Evolutionary conservation across 371 early-diverging fungal genomes (phyloP), one percentile per base, ranked within the genome.

Genomic region (Dinochytrium kinnereticum): DNA sequence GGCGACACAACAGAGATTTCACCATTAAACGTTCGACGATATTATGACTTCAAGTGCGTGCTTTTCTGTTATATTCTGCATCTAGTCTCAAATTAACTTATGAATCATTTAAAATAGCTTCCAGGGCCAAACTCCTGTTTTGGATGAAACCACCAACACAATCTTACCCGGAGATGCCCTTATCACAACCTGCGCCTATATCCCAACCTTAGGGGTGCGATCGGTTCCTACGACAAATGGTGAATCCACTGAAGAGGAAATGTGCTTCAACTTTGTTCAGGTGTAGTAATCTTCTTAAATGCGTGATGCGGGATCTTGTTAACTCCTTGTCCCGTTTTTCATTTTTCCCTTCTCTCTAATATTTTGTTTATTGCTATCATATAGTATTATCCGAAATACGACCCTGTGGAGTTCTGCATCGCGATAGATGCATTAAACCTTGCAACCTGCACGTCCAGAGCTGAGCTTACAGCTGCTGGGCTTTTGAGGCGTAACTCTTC

Each of bases 261-360:
- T 69, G 69, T 69, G 69, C 36, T 69, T 53, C 69, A 53, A 69
- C 64, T 64, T 64, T 55, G 57, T 30, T 15, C 26, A 19, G 57
- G 57, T 55, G 24, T 17, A 30, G 7, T 15, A 26, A 26, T 26
- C 57, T 55, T 55, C n/a, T 49, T 49, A n/a, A 13, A n/a, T 49
- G 13, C 49, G 13, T n/a, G 15, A 13, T 15, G 13, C 49, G 13
- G n/a, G n/a, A 49, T n/a, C 49, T 49, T 49, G 49, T n/a, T 49
- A 15, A 13, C 49, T n/a, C 15, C n/a, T 49, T 49, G n/a, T n/a
- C n/a, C n/a, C n/a, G n/a, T n/a, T n/a, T n/a, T n/a, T n/a, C n/a
- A n/a, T n/a, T n/a, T n/a, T n/a, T n/a, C n/a, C n/a, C n/a, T n/a
- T n/a, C n/a, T n/a, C n/a, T n/a, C n/a, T n/a, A n/a, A n/a, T n/a